Percentiles rank a stretch among this genome's conserved stretches.
Conservation (phyloP, 768 basidiomycete genomes). For the Termitomyces sp. region DNA sequence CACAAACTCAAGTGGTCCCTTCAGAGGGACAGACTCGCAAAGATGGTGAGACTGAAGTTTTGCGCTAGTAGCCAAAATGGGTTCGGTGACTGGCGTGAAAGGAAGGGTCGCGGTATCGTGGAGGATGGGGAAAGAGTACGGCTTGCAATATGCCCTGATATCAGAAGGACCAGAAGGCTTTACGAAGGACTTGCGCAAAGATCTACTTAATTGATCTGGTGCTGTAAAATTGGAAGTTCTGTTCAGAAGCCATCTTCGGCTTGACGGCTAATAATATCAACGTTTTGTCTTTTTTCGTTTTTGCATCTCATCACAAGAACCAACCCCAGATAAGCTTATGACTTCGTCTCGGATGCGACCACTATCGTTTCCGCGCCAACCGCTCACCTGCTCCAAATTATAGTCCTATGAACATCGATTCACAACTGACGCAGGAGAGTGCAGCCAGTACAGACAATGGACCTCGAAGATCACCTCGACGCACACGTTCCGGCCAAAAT, state of each 20-base stretch:
- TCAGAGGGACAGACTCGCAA: conserved; percentile 56
- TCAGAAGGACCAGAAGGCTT: conserved; percentile 51
- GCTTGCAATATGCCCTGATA: conserved; percentile 62
- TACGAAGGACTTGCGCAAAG: conserved; percentile 40
- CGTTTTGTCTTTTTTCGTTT: neutral
- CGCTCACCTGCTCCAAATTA: too few species aligned
- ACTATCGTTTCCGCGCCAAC: neutral
- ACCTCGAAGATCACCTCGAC: neutral
- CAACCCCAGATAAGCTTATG: neutral
- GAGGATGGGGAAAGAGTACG: conserved; percentile 61
- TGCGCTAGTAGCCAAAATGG: conserved; percentile 21
- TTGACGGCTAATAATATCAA: neutral
- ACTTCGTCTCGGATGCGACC: neutral
- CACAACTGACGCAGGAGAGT: neutral
- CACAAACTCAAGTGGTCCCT: conserved; percentile 69
- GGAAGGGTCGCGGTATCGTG: conserved; percentile 41
- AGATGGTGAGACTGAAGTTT: conserved; percentile 43
- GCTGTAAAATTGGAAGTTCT: neutral
- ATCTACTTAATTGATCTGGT: neutral
- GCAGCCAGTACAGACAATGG: neutral
- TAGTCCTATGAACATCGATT: neutral
- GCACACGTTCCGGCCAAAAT: neutral
- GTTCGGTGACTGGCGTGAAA: conserved; percentile 53
- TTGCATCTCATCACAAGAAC: neutral
- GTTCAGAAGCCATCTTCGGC: neutral